Percentiles rank a stretch among this genome's conserved stretches.
Evolutionary conservation across 495 filamentous ascomycete genomes (phyloP).

Genomic region (Tuber brumale): DNA sequence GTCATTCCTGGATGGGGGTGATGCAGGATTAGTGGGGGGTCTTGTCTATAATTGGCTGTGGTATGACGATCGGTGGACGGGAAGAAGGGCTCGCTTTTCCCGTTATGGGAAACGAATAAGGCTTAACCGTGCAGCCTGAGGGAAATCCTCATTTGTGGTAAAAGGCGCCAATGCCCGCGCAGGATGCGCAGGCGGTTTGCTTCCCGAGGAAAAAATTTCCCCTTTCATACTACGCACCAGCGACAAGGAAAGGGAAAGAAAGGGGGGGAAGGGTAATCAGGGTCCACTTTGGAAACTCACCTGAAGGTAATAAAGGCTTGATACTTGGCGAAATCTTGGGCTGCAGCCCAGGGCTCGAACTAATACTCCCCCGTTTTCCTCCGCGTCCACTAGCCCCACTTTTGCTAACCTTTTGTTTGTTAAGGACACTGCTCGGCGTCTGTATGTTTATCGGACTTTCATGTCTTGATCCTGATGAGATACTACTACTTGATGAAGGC

Average conservation of each 20-base stretch:
- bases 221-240: not conserved
- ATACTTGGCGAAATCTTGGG: constrained; percentile 93
- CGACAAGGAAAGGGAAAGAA: not conserved
- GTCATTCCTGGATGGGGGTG: constrained; percentile 46
- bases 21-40: not conserved
- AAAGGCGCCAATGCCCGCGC: not conserved
- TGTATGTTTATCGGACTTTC: constrained; percentile 3
- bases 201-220: not conserved
- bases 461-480: not conserved
- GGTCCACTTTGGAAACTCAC: constrained; percentile 46
- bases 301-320: constrained; percentile 77
- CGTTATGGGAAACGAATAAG: not conserved
- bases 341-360: constrained; percentile 79
- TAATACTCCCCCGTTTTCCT: constrained; percentile 67
- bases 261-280: not conserved
- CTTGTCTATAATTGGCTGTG: not conserved
- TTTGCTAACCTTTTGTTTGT: constrained; percentile 22
- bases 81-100: not conserved
- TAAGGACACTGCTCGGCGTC: not conserved
- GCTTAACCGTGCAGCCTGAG: not conserved
- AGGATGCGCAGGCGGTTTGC: not conserved
- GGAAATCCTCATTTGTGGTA: not conserved
- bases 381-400: constrained; percentile 17
- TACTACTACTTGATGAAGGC: constrained; percentile 4
- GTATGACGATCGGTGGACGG: not conserved